Evolutionary conservation across 106 monocot genomes (phyloP), one percentile per base, ranked within the genome.

Genomic region (Cymbidium sinense): DNA sequence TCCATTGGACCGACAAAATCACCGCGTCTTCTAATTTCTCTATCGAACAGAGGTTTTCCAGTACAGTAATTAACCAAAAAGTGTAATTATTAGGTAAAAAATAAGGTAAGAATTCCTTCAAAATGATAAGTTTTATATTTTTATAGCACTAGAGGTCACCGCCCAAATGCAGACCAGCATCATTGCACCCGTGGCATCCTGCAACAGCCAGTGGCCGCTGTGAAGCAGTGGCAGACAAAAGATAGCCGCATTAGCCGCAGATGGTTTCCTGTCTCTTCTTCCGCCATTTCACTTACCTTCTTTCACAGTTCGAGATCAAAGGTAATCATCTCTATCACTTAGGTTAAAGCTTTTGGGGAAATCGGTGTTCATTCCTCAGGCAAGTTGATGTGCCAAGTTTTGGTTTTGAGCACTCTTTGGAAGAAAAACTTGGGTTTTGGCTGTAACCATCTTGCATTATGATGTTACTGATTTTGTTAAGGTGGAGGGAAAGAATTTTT

Each of bases 161-260:
- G n/a, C n/a, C 58, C 58, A 11, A 52, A 52, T 52, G 52, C 52
- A 58, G 58, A 3, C 23, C 21, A 58, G 58, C 23, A 58, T 58
- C 58, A 58, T 58, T 58, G 23, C 0, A 11, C 23, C 51, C 20
- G 11, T 58, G 58, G 58, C 58, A 23, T 58, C 23, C n/a, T 58
- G 23, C 23, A 25, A 58, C 7, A 5, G 6, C 58, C 21, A 58
- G 7, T 21, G 58, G 58, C 58, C 58, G 8, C 58, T 58, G 58
- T 58, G 58, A 23, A 58, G 58, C 58, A 58, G 23, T n/a, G 58
- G 58, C 58, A 58, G 58, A 58, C 58, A 58, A 58, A 58, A 58
- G 23, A n/a, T 58, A 1, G 58, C n/a, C 21, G 20, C 20, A 58
- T 58, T 58, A 58, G 23, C 3, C n/a, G 58, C 58, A 21, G 58